Conservation (phyloP, 305 asterid genomes). For the Fraxinus platypoda region DNA sequence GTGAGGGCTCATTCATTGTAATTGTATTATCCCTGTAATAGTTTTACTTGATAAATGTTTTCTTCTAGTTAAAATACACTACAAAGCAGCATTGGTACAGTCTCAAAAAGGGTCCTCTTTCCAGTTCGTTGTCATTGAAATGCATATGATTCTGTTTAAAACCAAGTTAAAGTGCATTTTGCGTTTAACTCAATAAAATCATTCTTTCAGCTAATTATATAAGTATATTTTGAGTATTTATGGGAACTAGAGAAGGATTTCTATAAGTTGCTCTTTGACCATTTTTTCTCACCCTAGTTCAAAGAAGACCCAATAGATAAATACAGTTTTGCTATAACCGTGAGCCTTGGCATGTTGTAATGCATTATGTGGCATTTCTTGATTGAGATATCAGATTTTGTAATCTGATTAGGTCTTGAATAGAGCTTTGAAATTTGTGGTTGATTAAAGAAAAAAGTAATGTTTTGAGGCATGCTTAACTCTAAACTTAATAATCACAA, state of each 20-base stretch:
- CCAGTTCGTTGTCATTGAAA: background rate
- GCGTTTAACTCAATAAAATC: background rate
- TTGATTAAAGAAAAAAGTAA: background rate
- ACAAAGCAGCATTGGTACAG: background rate
- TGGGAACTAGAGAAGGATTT: background rate
- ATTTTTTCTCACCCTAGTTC: background rate
- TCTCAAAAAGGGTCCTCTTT: background rate
- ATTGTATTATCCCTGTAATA: slow-evolving; percentile 35
- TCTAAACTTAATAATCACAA: background rate
- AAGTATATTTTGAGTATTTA: background rate
- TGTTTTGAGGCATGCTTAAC: background rate
- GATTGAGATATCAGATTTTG: background rate
- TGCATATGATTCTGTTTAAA: background rate
- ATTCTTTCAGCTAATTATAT: background rate
- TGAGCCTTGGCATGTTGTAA: background rate
- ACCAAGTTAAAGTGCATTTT: background rate
- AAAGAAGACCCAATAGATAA: background rate
- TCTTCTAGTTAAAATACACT: background rate
- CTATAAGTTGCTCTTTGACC: background rate
- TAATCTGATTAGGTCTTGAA: background rate
- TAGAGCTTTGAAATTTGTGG: background rate
- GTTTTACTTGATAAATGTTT: slow-evolving; percentile 27
- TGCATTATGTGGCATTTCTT: background rate
- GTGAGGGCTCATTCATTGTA: slow-evolving; percentile 63
- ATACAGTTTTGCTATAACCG: background rate